Conservation (phyloP, 1,284 basidiomycete genomes). For the Termitomyces sp. region DNA sequence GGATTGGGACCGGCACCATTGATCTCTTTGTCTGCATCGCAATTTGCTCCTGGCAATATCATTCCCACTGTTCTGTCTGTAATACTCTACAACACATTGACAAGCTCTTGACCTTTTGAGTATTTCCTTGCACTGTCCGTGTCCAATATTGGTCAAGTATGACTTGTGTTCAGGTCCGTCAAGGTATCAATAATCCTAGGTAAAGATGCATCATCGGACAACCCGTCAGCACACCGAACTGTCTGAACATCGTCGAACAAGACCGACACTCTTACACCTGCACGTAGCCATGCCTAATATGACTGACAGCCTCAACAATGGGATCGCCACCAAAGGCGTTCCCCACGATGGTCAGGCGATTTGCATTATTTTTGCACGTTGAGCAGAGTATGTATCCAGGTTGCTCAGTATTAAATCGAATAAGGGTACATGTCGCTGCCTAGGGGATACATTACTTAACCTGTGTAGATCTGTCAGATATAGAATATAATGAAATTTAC, state of each 20-base stretch:
- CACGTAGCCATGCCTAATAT: constrained; percentile 20
- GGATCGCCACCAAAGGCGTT: constrained; percentile 25
- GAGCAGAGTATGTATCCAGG: too few species aligned
- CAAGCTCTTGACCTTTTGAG: neutral
- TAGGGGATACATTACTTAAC: too few species aligned
- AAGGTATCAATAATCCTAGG: too few species aligned
- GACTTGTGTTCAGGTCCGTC: too few species aligned
- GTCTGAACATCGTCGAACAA: constrained; percentile 17
- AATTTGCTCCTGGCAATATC: constrained; percentile 1
- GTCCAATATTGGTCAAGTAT: neutral
- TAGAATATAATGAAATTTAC: too few species aligned
- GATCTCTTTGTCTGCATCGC: constrained; percentile 15
- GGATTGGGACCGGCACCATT: constrained; percentile 52
- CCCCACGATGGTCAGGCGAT: too few species aligned
- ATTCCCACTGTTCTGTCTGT: neutral
- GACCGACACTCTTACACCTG: constrained; percentile 20
- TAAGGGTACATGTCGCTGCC: constrained; percentile 1
- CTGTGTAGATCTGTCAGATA: too few species aligned
- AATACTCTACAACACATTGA: neutral
- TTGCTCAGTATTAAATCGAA: constrained; percentile 21
- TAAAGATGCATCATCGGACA: neutral
- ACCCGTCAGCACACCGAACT: too few species aligned
- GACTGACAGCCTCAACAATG: constrained; percentile 24
- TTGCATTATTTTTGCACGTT: too few species aligned
- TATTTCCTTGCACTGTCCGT: neutral